Evolutionary conservation across 2,329 filamentous ascomycete species (phyloP), one percentile per base, ranked within the genome.

Genomic region (Scopulariopsis brevicaulis): DNA sequence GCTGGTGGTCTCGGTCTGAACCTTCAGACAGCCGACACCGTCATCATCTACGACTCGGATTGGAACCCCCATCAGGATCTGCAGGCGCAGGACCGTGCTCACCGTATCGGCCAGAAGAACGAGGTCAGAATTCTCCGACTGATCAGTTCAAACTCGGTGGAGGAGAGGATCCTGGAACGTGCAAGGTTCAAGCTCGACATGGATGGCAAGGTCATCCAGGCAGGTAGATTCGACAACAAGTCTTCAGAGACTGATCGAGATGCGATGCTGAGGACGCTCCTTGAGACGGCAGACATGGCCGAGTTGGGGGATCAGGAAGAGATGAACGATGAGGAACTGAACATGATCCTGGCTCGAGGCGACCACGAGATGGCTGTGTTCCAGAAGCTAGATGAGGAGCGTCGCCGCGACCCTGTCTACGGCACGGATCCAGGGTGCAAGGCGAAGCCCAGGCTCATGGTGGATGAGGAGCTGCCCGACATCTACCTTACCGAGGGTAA

Each of bases 1-100:
- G 94, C 94, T 61, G 94, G 94, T 86, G 94, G 94, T 82, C 81
- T 99, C 12, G 94, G 94, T 80, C 81, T 99, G 64, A 99, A 99
- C 68, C 73, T 99, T 70, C 94, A 99, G 73, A 96, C 93, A 53
- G 94, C 94, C 50, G 94, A 99, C 72, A 99, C 94, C 1, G 94
- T 99, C 75, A 96, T 99, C 73, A 99, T 99, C 68, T 99, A 96
- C 74, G 94, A 99, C 69, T 99, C 94, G 0, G 94, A 99, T 76
- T 99, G 94, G 94, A 99, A 99, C 72, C 94, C 94, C 69, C 93
- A 97, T 70, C 94, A 99, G 73, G 94, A 99, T 88, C 78, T 99
- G 73, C 94, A 99, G 72, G 94, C 94, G 15, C 94, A 99, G 70
- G 94, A 99, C 87, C 94, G 94, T 86, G 94, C 94, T 53, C 94